Base-by-base conservation (phyloP, 2,329 filamentous ascomycete genomes). In the Colletotrichum gloeosporioides region DNA sequence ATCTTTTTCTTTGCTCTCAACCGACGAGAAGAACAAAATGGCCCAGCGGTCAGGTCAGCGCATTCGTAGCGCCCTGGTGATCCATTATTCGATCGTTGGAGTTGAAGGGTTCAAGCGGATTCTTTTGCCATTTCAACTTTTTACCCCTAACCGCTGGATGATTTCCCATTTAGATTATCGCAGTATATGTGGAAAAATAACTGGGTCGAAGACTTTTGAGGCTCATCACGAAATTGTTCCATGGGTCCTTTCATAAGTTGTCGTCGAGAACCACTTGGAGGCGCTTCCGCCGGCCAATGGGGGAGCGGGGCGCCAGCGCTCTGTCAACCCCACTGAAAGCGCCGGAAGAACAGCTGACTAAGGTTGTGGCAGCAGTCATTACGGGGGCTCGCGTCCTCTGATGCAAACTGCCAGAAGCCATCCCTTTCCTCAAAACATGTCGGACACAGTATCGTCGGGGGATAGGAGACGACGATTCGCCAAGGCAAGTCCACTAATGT, bases 1-100 rank as follows among this genome's bases (percentile, higher is more conserved):
- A 0, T 4, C 44, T 53, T 13, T 10, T 3, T 1, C 3, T 13
- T 13, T 13, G 6, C 3, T 53, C 6, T 22, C 2, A 53, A 22
- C 44, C 44, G 44, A 53, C 12, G 44, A 53, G 44, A 53, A 53
- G 44, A 22, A 13, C 44, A 22, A 13, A 22, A 4, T 22, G n/a
- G n/a, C 44, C 44, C 44, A 53, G 44, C 3, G n/a, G 44, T 53
- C 44, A 22, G 44, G 44, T 53, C 44, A 53, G 44, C 12, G 44
- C 2, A 53, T 22, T 22, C 44, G 44, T n/a, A 53, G 44, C 44
- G 44, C 44, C 44, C 44, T 53, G 44, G 44, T 53, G 44, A 53
- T n/a, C n/a, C 44, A 53, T 53, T 13, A 53, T 13, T n/a, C 22
- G 44, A 53, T 53, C n/a, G n/a, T 53, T 53, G 6, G 44, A n/a